Conservation (phyloP, 2,329 filamentous ascomycete species). For the Exophiala spinifera region DNA sequence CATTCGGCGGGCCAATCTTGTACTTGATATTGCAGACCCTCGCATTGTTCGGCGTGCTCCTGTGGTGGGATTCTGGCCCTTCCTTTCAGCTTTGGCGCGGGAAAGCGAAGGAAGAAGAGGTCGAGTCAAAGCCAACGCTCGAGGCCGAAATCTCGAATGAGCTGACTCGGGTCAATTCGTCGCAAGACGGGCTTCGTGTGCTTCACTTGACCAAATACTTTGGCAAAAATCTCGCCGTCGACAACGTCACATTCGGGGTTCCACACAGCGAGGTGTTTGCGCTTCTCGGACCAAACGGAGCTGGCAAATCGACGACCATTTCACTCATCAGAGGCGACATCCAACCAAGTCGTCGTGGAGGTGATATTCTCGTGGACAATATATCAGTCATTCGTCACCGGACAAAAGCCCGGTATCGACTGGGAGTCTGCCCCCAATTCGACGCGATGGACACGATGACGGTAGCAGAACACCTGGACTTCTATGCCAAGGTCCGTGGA, state of each 20-base stretch:
- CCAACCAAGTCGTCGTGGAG: slow-evolving; percentile 65
- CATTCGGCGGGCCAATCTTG: slow-evolving; percentile 80
- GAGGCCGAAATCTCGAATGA: slow-evolving; percentile 66
- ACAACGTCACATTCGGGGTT: slow-evolving; percentile 82
- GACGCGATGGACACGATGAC: slow-evolving; percentile 91
- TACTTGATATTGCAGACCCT: slow-evolving; percentile 75
- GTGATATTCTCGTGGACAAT: slow-evolving; percentile 77
- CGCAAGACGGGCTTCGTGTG: slow-evolving; percentile 70
- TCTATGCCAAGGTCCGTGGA: slow-evolving; percentile 83
- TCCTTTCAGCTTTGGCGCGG: slow-evolving; percentile 54
- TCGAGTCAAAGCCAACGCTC: slow-evolving; percentile 33
- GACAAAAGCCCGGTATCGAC: slow-evolving; percentile 67
- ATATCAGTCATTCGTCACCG: slow-evolving; percentile 70
- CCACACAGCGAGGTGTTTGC: slow-evolving; percentile 80
- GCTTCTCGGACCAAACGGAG: slow-evolving; percentile 84
- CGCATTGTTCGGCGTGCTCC: slow-evolving; percentile 66
- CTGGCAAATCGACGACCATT: slow-evolving; percentile 87
- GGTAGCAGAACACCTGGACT: slow-evolving; percentile 77
- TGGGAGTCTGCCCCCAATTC: slow-evolving; percentile 90
- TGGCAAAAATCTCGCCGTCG: slow-evolving; percentile 71
- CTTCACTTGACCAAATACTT: slow-evolving; percentile 79
- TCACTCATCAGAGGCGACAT: slow-evolving; percentile 86
- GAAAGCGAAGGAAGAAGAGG: slow-evolving; percentile 43
- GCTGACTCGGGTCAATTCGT: slow-evolving; percentile 58
- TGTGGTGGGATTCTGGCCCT: slow-evolving; percentile 78